Percentiles rank a stretch among this genome's conserved stretches.
These are phyloP conservation scores for Cyberlindnera sargentensis DNA, from an alignment of 805 yeast species.

Conservation along the genomic window DNA sequence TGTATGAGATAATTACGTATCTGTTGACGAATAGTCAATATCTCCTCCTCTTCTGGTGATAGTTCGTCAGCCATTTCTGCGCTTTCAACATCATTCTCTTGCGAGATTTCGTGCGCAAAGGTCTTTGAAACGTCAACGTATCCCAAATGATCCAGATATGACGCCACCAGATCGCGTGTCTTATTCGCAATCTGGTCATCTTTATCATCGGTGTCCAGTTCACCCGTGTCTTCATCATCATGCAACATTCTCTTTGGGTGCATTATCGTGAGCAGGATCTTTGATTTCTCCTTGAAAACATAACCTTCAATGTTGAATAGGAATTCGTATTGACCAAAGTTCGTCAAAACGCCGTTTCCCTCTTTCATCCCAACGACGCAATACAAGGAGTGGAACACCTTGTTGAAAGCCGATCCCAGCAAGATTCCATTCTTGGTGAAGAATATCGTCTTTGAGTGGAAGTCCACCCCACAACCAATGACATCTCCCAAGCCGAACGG, in stretches of 20 bases:
- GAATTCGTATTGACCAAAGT: conserved; percentile 48
- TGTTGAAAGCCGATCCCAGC: conserved; percentile 47
- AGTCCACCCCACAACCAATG: conserved; percentile 82
- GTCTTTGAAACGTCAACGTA: conserved; percentile 46
- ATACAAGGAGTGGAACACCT: conserved; percentile 33
- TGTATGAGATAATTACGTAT: conserved; percentile 35
- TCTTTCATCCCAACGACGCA: conserved; percentile 40
- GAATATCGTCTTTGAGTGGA: conserved; percentile 53
- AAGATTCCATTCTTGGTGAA: conserved; percentile 76
- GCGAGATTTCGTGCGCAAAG: conserved; percentile 38
- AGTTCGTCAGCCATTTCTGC: conserved; percentile 8
- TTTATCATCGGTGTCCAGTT: not conserved
- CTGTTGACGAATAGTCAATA: conserved; percentile 36
- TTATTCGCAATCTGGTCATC: conserved; percentile 15
- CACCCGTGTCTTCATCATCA: not conserved
- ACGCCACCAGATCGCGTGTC: conserved; percentile 29
- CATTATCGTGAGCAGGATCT: conserved; percentile 8
- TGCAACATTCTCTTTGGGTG: not conserved
- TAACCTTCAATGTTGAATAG: conserved; percentile 53
- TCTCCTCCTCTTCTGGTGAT: conserved; percentile 25
- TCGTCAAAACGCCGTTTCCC: conserved; percentile 28
- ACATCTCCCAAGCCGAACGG: conserved; percentile 52
- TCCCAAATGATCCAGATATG: conserved; percentile 55
- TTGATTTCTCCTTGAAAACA: conserved; percentile 37
- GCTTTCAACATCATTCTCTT: conserved; percentile 25